Conservation (phyloP, 2,329 filamentous ascomycete genomes). For the Endoconidiophora polonica region DNA sequence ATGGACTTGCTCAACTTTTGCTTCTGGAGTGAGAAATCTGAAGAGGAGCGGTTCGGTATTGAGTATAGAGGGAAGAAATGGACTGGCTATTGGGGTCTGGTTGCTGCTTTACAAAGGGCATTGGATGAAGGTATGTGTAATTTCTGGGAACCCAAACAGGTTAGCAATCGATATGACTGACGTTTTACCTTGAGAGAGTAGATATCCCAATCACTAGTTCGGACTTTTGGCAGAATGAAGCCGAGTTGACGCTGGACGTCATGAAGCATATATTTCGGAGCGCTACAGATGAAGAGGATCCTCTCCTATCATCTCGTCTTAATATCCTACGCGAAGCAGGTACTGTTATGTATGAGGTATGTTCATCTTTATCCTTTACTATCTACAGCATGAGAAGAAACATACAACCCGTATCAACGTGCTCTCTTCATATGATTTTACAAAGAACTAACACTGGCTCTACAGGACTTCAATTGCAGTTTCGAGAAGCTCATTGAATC, state of each 20-base stretch:
- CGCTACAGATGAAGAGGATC: conserved; percentile 71
- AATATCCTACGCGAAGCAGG: conserved; percentile 71
- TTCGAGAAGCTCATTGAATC: conserved; percentile 57
- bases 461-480: conserved; percentile 57
- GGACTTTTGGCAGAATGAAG: conserved; percentile 66
- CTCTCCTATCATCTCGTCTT: conserved; percentile 62
- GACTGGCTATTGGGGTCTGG: conserved; percentile 92
- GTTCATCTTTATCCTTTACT: background rate
- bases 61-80: conserved; percentile 66
- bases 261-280: conserved; percentile 71
- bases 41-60: conserved; percentile 62
- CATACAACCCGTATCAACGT: too few relatives aligned
- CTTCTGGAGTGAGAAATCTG: conserved; percentile 68
- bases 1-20: conserved; percentile 97
- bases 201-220: conserved; percentile 79
- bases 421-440: background rate
- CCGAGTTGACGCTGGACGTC: conserved; percentile 57
- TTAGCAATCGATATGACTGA: background rate
- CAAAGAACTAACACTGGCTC: background rate
- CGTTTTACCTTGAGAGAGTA: conserved; percentile 20
- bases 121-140: conserved; percentile 54
- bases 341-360: conserved; percentile 58
- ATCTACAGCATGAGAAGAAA: too few relatives aligned
- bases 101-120: conserved; percentile 72
- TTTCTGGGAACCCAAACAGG: background rate